A percentile compares a stretch with the other conserved stretches of the same genome.
Evolutionary conservation across 2,329 filamentous ascomycete species (phyloP).

Genomic region (Chrysoporthe austroafricana): DNA sequence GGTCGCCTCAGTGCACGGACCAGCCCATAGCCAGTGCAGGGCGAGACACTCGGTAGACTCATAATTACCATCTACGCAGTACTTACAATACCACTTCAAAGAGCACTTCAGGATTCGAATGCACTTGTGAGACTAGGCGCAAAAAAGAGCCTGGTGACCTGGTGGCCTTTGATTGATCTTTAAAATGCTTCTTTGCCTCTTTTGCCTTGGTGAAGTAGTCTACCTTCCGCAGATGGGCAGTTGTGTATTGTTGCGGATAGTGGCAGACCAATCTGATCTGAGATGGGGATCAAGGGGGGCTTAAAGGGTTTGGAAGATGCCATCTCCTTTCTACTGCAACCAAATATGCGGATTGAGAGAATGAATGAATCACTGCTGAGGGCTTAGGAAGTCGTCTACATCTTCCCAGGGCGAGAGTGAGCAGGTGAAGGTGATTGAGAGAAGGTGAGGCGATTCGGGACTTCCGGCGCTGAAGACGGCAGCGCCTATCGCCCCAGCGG

Average conservation of each 20-base stretch:
- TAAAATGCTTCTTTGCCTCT: not conserved
- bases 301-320: not conserved
- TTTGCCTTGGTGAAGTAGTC: not conserved
- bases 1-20: slow-evolving; percentile 19
- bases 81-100: not conserved
- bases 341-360: not conserved
- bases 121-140: not conserved
- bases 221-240: not conserved
- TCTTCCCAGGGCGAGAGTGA: not conserved
- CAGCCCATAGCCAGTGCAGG: not conserved
- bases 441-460: slow-evolving; percentile 2
- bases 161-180: not conserved
- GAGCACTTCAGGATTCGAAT: not conserved
- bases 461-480: not conserved
- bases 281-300: not conserved
- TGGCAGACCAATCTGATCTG: not conserved
- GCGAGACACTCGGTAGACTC: not conserved
- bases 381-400: not conserved
- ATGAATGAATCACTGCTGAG: not conserved
- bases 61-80: not conserved
- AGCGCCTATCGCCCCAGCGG: not conserved
- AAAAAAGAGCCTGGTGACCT: not conserved
- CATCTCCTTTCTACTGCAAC: not conserved
- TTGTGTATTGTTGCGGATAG: not conserved
- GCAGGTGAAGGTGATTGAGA: not conserved